Percentiles rank a stretch among this genome's conserved stretches.
These are phyloP conservation scores for Barbatosphaeria neglecta DNA, from an alignment of 495 filamentous ascomycete species.

Conservation along the genomic window DNA sequence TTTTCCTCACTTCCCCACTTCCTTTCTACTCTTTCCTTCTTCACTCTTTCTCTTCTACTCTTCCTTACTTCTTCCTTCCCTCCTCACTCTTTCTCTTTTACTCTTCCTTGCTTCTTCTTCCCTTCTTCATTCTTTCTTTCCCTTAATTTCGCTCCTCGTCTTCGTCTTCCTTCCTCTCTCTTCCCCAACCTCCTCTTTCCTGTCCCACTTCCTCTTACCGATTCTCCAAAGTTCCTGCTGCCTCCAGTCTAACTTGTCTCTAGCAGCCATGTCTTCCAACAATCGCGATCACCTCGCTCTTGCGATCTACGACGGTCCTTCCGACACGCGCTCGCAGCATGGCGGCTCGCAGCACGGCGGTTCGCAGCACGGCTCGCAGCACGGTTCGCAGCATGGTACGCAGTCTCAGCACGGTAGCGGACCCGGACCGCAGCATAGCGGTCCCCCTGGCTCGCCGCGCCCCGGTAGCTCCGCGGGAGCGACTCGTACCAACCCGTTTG, in stretches of 20 bases:
- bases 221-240: not conserved
- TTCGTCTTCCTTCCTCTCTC: no score
- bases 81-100: not conserved
- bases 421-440: no score
- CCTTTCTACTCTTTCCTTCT: conserved; percentile 1
- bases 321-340: conserved; percentile 1
- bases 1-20: not conserved
- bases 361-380: not conserved
- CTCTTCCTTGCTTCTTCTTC: not conserved
- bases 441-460: conserved; percentile 6
- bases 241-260: not conserved
- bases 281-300: not conserved
- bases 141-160: no score
- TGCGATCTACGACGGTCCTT: not conserved
- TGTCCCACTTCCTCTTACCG: not conserved
- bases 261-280: not conserved
- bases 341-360: not conserved
- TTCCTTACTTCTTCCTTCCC: not conserved
- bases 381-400: conserved; percentile 1
- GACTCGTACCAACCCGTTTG: conserved; percentile 6
- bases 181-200: not conserved
- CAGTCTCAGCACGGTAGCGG: not conserved
- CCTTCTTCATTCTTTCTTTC: no score
- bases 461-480: not conserved
- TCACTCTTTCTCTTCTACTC: not conserved